Evolutionary conservation across 2,329 filamentous ascomycete species (phyloP), one percentile per base, ranked within the genome.

Genomic region (Pyricularia pennisetigena): DNA sequence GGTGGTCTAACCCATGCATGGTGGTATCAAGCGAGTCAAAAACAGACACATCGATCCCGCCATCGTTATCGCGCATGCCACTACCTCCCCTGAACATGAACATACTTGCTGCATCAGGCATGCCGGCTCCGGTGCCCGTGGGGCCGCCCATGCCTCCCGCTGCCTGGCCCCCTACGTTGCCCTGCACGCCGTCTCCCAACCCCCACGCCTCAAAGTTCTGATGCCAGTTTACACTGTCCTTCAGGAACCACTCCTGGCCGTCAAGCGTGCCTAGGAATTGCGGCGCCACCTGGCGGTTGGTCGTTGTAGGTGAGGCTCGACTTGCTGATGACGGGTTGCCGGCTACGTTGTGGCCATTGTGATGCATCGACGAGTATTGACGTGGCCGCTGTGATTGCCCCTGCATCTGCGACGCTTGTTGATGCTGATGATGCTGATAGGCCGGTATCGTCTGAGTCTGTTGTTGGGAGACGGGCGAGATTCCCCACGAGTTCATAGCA

Each of bases 191-290:
- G 66, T 68, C 71, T 24, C 77, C 74, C 68, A 81, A 74, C 41
- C 80, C 81, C 85, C 85, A 87, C 2, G 79, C 76, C 68, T 85
- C 81, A 72, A 87, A 87, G 69, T 85, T 82, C 68, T 86, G 83
- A 69, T 87, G 84, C 84, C 85, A 86, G 69, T 80, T 83, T 29
- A 82, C 84, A 23, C 85, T 82, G 69, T 87, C 85, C 67, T 81
- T 85, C 24, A 87, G 74, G 71, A 86, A 85, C 83, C 84, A 88
- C 57, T 86, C 83, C 70, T 84, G 82, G 9, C 81, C 81, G 69
- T 86, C 84, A 63, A 86, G 76, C 6, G 77, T 76, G 63, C 79
- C 80, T 7, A 75, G 65, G 3, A 78, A 75, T 16, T 69, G 78
- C 7, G 76, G 74, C 2, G 74, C 72, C 4, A 73, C 68, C 14